Evolutionary conservation across 345 rosid genomes (phyloP).

Genomic region (Noccaea bulbosa): DNA sequence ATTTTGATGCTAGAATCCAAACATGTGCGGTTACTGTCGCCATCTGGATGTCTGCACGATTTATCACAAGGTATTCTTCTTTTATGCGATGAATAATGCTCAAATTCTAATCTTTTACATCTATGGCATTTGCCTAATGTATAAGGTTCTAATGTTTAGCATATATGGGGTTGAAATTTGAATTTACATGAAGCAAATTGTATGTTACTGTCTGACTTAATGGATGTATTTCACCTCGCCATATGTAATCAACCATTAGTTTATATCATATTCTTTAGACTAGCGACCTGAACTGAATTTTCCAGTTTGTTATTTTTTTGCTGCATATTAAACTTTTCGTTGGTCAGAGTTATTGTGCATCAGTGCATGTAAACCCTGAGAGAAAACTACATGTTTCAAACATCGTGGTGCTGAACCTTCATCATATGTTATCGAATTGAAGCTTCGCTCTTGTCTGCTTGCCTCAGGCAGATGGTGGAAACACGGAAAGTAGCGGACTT

Average conservation of each 20-base stretch:
- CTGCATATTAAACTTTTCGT: conserved; percentile 10
- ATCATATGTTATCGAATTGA: conserved; percentile 15
- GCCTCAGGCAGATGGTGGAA: conserved; percentile 89
- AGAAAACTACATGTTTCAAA: conserved; percentile 11
- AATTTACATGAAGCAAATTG: conserved; percentile 16
- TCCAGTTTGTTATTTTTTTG: conserved; percentile 12
- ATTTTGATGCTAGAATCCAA: conserved; percentile 63
- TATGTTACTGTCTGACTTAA: conserved; percentile 5
- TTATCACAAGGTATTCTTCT: conserved; percentile 82
- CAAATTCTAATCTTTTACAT: background rate
- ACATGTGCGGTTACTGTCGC: conserved; percentile 83
- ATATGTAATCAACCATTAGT: background rate
- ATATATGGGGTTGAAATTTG: conserved; percentile 2
- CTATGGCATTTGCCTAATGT: background rate
- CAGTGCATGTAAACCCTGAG: conserved; percentile 20
- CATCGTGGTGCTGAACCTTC: conserved; percentile 26
- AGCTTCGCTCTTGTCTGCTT: conserved; percentile 30
- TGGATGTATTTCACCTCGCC: conserved; percentile 9
- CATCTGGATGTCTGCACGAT: conserved; percentile 86
- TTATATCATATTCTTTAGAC: conserved; percentile 18
- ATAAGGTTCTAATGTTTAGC: conserved; percentile 11
- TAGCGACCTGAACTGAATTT: background rate
- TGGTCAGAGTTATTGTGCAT: background rate
- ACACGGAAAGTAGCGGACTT: conserved; percentile 74
- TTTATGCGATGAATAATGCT: conserved; percentile 13